Percentiles rank a stretch among this genome's conserved stretches.
These are phyloP conservation scores for Pythium dissimile DNA, from an alignment of 352 stramenopile genomes.

Conservation along the genomic window DNA sequence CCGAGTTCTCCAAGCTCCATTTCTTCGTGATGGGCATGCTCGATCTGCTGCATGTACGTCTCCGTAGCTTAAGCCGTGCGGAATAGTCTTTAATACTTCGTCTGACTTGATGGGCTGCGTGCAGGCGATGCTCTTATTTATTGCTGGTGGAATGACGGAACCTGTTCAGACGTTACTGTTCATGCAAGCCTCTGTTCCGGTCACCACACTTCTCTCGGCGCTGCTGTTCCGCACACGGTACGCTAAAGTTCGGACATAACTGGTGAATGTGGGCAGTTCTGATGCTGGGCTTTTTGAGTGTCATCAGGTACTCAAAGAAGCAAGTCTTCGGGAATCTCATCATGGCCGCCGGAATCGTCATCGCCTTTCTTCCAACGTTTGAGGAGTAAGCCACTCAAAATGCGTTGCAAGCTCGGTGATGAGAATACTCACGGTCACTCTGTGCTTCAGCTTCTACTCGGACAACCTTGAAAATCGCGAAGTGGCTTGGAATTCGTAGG, in stretches of 20 bases:
- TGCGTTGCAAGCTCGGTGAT: neutral
- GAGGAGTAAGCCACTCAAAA: slow-evolving; percentile 45
- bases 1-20: slow-evolving; percentile 83
- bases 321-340: slow-evolving; percentile 69
- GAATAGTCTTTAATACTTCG: neutral
- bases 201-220: slow-evolving; percentile 60
- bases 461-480: slow-evolving; percentile 66
- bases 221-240: slow-evolving; percentile 56
- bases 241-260: neutral
- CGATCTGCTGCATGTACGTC: slow-evolving; percentile 69
- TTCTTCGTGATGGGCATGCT: slow-evolving; percentile 87
- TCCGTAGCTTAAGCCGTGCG: neutral
- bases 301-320: slow-evolving; percentile 57
- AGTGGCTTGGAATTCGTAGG: slow-evolving; percentile 78
- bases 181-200: slow-evolving; percentile 78
- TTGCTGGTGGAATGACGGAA: slow-evolving; percentile 76
- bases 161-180: slow-evolving; percentile 83
- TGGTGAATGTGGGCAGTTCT: neutral
- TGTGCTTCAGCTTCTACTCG: slow-evolving; percentile 44
- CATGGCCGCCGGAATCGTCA: slow-evolving; percentile 65
- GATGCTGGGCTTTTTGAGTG: neutral
- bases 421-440: neutral
- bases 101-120: neutral
- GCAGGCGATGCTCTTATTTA: slow-evolving; percentile 81
- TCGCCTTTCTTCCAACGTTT: slow-evolving; percentile 72